Base-by-base conservation (phyloP, 169 alveolate genomes). In the Plasmodium fragile region DNA sequence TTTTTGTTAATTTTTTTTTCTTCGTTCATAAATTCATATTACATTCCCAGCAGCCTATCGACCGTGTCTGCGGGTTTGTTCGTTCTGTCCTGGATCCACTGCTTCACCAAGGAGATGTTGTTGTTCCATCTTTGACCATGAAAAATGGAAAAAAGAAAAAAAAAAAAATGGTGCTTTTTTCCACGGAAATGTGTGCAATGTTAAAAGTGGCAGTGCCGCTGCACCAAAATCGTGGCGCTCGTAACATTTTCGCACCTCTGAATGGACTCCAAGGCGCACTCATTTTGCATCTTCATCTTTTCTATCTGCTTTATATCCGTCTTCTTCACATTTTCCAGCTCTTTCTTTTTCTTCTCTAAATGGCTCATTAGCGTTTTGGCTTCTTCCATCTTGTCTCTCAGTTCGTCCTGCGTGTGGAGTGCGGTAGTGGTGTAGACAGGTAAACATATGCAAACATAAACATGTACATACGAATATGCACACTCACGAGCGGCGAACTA, bases 71-170 rank as follows among this genome's bases (percentile, higher is more conserved):
- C 53, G 30, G 94, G 81, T 41, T 78, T 77, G 4, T 77, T 71
- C 16, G 94, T 89, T 78, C 90, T 69, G 69, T 89, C 52, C 81
- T 89, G 94, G 22, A 89, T 79, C 94, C 94, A 89, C 72, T 89
- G 94, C 34, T 45, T 89, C 25, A 89, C 81, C 45, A 89, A 39
- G 41, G 30, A 89, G 65, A 89, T 89, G 49, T 89, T 89, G 55
- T 89, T 89, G 59, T 89, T 89, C 94, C 94, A 89, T 34, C 94
- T 89, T 52, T 7, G 75, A 82, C 18, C 25, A 4, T 59, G 18
- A 59, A 59, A 59, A 81, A 22, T 22, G 1, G 30, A 22, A 4
- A 81, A 81, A 53, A 28, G 13, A 16, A 79, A 53, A 8, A 10
- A 81, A 81, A 81, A 52, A 43, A 32, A 79, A 45, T 43, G 28